These are phyloP conservation scores for Xylariaceae sp. DNA, from an alignment of 2,329 filamentous ascomycete species.

Conservation along the genomic window DNA sequence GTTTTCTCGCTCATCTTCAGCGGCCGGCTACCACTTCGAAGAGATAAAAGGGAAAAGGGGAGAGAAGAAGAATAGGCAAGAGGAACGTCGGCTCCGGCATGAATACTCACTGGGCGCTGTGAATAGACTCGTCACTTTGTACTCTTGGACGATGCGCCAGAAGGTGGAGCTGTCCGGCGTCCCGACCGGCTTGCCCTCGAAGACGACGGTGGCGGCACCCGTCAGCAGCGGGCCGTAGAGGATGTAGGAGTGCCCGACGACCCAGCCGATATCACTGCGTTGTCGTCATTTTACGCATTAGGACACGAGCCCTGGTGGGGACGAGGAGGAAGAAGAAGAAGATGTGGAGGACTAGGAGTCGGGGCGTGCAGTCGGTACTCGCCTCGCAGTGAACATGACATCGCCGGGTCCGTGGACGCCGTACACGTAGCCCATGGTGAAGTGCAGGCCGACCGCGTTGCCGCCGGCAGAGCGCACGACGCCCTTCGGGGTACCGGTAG, in stretches of 20 bases:
- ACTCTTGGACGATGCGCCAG: slow-evolving; percentile 79
- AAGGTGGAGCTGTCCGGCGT: slow-evolving; percentile 83
- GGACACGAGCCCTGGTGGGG: too few relatives aligned
- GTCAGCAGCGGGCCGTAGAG: slow-evolving; percentile 80
- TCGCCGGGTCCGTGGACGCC: slow-evolving; percentile 71
- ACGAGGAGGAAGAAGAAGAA: too few relatives aligned
- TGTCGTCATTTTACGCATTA: too few relatives aligned
- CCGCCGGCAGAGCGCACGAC: slow-evolving; percentile 71
- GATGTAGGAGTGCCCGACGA: slow-evolving; percentile 80
- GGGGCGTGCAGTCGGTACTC: slow-evolving; percentile 38
- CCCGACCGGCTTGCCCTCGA: slow-evolving; percentile 89
- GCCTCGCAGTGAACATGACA: slow-evolving; percentile 40
- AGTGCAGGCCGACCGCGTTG: slow-evolving; percentile 75
- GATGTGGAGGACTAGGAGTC: too few relatives aligned
- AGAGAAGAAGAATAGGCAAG: too few relatives aligned
- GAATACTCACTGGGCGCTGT: slow-evolving; percentile 63
- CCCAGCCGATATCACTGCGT: slow-evolving; percentile 76
- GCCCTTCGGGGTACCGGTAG: slow-evolving; percentile 66
- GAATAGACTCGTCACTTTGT: slow-evolving; percentile 76
- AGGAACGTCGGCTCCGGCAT: too few relatives aligned
- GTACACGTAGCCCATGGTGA: slow-evolving; percentile 68
- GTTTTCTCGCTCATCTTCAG: too few relatives aligned
- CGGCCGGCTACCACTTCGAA: too few relatives aligned
- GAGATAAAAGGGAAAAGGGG: too few relatives aligned
- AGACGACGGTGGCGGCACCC: slow-evolving; percentile 79